Base-by-base conservation (phyloP, 768 basidiomycete species). In the Hygrocybe punicea region DNA sequence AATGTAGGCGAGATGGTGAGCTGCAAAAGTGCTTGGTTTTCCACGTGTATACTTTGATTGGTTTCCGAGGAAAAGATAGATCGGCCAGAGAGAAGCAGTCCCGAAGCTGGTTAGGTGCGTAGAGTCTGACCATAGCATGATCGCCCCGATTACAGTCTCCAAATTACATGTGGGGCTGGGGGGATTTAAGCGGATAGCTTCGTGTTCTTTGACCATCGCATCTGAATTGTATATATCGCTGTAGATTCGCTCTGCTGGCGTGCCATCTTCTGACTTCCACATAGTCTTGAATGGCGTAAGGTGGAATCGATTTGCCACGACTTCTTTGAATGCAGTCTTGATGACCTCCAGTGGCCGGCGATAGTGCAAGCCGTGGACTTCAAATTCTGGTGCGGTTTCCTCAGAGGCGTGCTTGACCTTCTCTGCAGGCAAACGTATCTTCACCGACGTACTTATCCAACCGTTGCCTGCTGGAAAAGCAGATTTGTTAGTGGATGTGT, bases 1-100 rank as follows among this genome's bases (percentile, higher is more conserved):
- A 53, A 77, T 64, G 59, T 73, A 75, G 3, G 67, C 71, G 4
- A 76, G 2, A 46, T 72, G 72, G 47, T 70, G 37, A 36, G 62
- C 13, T 62, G 57, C 34, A 55, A 60, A 8, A 46, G 60, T 5
- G 14, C 37, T 47, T 1, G 71, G 72, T 10, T 64, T 63, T 2
- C 53, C 47, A 0, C 66, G 60, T 1, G 54, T 50, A 51, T 74
- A 75, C 56, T 77, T 78, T 0, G 73, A 75, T 16, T 65, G 56
- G 50, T 68, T 69, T 2, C 73, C 73, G 54, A 74, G 67, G 23
- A 58, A 67, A 2, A 70, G 36, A 48, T 76, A 77, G 2, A 71
- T 29, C 0, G 74, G 76, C 76, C 71, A 76, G 4, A 67, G 58
- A 9, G 61, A 59, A 3, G 69, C 60, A 19, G 47, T 65, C 3